Evolutionary conservation across 345 rosid genomes (phyloP), one percentile per base, ranked within the genome.

Genomic region (Salix viminalis): DNA sequence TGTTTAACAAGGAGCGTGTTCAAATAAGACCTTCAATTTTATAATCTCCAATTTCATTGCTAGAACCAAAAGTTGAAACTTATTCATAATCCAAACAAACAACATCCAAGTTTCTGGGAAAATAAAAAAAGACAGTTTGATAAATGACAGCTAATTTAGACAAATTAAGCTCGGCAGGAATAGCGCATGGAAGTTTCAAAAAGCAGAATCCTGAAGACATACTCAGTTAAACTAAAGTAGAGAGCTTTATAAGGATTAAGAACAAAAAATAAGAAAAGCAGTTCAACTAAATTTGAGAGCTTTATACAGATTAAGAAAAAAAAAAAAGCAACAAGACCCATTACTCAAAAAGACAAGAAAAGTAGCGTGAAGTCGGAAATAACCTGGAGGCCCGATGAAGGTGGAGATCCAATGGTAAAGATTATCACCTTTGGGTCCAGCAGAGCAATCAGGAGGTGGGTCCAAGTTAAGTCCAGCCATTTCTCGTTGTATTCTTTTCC

Each of bases 391-490:
- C 50, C 94, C 99, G 65, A 95, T 80, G 77, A 91, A 69, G 78
- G 97, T 90, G 85, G 98, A 83, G 84, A 95, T 88, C 99, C 99
- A 91, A 74, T 91, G 87, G 85, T 90, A 91, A 79, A 95, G 94
- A 80, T 89, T 95, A 83, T 95, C 99, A 46, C 97, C 94, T 67
- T 86, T 91, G 10, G 99, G 99, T 28, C 96, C 98, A 54, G 99
- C 98, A 8, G 96, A 93, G 70, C 94, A 93, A 75, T 91, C 90
- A 64, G 81, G 83, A 79, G 95, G 96, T 11, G 98, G 97, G 80
- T 91, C 89, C 60, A 75, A 73, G 86, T 86, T 92, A 13, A 92
- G 93, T 82, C 93, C 99, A 5, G 83, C 73, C 93, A 93, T 90
- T 81, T 96, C 99, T 65, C 91, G 86, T 76, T 91, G 98, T 23